Evolutionary conservation across 2,329 filamentous ascomycete species (phyloP), one percentile per base, ranked within the genome.

Genomic region (Fusarium sarcochroum): DNA sequence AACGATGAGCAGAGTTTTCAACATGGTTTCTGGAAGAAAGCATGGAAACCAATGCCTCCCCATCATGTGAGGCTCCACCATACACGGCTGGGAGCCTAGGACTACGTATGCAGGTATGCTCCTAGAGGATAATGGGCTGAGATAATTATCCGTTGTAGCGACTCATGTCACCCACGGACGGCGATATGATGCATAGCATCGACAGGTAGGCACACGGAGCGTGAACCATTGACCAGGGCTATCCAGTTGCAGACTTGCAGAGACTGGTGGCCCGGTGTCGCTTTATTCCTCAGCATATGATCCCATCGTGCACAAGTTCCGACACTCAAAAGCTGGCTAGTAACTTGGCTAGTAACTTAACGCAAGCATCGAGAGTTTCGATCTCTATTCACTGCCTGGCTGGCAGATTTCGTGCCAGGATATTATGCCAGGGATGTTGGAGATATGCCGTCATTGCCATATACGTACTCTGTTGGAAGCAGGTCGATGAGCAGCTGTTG

Each of bases 1-100:
- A 69, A 49, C 51, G 18, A 51, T 21, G 41, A 51, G 62, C 57
- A 69, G 66, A 69, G 37, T 69, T 69, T 69, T 69, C 61, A 63
- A 34, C 44, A 62, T 30, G 57, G 65, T 48, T 69, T 69, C 66
- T 67, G 66, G 66, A 69, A 69, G 35, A 54, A 44, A 32, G 45
- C 30, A 44, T 63, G 57, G 62, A 69, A 69, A 20, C 52, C 52
- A 66, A 61, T 46, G 15, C 41, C 47, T 65, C 8, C 37, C 32
- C 42, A 69, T 66, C 66, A 60, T 67, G 66, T 56, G 66, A 63
- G 66, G 48, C 52, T 46, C 62, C 61, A 67, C 62, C 48, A 30
- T 42, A 41, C 58, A 63, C 25, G 35, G 45, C 42, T 42, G 34
- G 38, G 37, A 20, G 35, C 41, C 42, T 42, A 27, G 38, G 37